These are phyloP conservation scores for Telfairia occidentalis DNA, from an alignment of 331 rosid species.

Conservation along the genomic window DNA sequence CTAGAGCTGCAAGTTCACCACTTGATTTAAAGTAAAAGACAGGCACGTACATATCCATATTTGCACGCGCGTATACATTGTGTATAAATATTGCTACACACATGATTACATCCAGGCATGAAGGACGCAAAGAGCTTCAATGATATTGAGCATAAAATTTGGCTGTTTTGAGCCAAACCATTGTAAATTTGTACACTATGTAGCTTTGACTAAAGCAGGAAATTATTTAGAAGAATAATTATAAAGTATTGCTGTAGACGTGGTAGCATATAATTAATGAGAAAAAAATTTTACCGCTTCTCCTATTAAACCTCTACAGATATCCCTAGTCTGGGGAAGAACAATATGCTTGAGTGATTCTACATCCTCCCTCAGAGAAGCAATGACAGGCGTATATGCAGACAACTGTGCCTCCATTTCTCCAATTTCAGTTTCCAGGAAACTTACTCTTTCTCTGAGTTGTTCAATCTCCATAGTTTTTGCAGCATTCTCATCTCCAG, in stretches of 20 bases:
- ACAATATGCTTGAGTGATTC: slow-evolving; percentile 61
- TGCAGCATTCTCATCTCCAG: slow-evolving; percentile 48
- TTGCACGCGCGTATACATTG: not conserved
- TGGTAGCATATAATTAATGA: not conserved
- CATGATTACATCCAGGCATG: not conserved
- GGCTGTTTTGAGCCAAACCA: not conserved
- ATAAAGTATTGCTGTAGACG: not conserved
- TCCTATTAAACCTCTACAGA: slow-evolving; percentile 18
- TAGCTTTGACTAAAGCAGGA: not conserved
- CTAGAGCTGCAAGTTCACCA: not conserved
- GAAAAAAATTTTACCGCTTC: slow-evolving; percentile 41
- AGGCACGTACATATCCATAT: not conserved
- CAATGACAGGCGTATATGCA: slow-evolving; percentile 52
- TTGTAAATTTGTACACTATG: not conserved
- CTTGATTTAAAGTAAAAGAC: not conserved
- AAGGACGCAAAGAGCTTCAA: not conserved
- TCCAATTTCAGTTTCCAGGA: slow-evolving; percentile 54
- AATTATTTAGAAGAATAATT: not conserved
- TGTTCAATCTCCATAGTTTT: slow-evolving; percentile 46
- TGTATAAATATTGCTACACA: not conserved
- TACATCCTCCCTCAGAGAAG: slow-evolving; percentile 61
- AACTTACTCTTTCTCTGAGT: slow-evolving; percentile 34
- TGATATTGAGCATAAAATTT: not conserved
- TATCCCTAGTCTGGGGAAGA: slow-evolving; percentile 33
- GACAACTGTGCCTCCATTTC: slow-evolving; percentile 47